Evolutionary conservation across 352 stramenopile species (phyloP).

Genomic region (Phytophthora sp.): DNA sequence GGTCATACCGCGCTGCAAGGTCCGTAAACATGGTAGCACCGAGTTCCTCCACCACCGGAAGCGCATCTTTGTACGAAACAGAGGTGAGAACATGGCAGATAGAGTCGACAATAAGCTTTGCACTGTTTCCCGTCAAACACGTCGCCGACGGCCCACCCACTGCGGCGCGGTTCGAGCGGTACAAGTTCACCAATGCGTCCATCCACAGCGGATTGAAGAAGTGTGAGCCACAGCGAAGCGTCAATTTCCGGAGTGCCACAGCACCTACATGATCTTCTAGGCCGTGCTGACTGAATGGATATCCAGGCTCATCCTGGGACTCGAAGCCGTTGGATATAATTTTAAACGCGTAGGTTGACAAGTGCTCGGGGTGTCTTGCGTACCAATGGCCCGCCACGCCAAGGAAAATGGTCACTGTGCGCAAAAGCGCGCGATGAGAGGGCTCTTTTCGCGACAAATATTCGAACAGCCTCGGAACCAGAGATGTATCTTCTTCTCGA

Average conservation of each 20-base stretch:
- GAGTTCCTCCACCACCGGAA: slow-evolving; percentile 68
- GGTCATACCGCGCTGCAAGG: slow-evolving; percentile 50
- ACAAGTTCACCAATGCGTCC: slow-evolving; percentile 70
- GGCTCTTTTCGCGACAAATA: slow-evolving; percentile 73
- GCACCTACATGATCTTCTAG: slow-evolving; percentile 75
- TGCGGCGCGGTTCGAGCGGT: slow-evolving; percentile 48
- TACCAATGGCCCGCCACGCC: slow-evolving; percentile 80
- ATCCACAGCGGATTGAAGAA: slow-evolving; percentile 78
- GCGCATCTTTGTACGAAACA: slow-evolving; percentile 71
- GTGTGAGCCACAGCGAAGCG: slow-evolving; percentile 60
- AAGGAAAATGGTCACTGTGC: slow-evolving; percentile 75
- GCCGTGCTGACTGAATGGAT: slow-evolving; percentile 51
- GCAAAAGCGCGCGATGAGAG: slow-evolving; percentile 59
- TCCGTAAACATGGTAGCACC: slow-evolving; percentile 71
- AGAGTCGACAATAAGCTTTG: slow-evolving; percentile 72
- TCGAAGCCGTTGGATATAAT: slow-evolving; percentile 80
- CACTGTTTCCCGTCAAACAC: slow-evolving; percentile 48
- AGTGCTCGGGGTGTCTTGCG: slow-evolving; percentile 60
- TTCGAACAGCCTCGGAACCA: slow-evolving; percentile 77
- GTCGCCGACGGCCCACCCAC: slow-evolving; percentile 25
- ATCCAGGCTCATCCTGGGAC: slow-evolving; percentile 42
- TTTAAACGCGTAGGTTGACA: slow-evolving; percentile 63
- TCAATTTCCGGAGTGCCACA: slow-evolving; percentile 74
- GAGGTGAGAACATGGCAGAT: slow-evolving; percentile 68
- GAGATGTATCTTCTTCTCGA: slow-evolving; percentile 74